Conservation (phyloP, 2,329 filamentous ascomycete genomes). For the Aquanectria penicillioides region DNA sequence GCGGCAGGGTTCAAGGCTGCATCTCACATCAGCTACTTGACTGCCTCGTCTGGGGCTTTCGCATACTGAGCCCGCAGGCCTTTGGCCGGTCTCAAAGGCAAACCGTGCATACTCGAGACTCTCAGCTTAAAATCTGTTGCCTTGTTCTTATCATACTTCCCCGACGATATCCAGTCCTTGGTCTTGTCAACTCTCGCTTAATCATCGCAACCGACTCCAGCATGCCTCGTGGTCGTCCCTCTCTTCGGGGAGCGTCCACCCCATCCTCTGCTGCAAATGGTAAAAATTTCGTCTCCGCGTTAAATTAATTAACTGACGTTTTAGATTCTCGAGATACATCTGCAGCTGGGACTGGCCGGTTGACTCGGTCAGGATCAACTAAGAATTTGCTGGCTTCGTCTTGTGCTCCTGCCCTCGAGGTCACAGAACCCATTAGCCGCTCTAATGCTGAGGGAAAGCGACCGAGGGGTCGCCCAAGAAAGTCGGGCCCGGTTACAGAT, state of each 20-base stretch:
- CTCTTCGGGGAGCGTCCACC: conserved; percentile 29
- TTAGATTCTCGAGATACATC: conserved; percentile 32
- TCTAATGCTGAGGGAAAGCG: conserved; percentile 16
- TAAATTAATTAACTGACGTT: conserved; percentile 3
- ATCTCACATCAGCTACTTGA: background rate
- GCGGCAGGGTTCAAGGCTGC: conserved; percentile 23
- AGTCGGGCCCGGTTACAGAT: conserved; percentile 16
- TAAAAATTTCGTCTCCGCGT: conserved; percentile 10
- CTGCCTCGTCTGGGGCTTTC: background rate
- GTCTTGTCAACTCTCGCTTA: background rate
- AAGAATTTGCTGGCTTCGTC: conserved; percentile 28
- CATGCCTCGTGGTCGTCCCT: conserved; percentile 46
- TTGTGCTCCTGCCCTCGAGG: conserved; percentile 6
- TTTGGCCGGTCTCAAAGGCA: background rate
- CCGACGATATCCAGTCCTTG: no score
- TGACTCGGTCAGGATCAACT: conserved; percentile 40
- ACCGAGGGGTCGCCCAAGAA: conserved; percentile 40
- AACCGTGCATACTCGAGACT: background rate
- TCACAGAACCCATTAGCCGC: conserved; percentile 1
- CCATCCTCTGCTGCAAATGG: conserved; percentile 29
- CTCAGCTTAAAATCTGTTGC: no score
- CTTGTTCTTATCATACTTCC: no score
- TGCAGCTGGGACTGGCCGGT: conserved; percentile 28
- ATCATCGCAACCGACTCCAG: conserved; percentile 4
- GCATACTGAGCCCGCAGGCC: background rate